Evolutionary conservation across 2,329 filamentous ascomycete genomes (phyloP).

Genomic region (Diaporthe caulivora): DNA sequence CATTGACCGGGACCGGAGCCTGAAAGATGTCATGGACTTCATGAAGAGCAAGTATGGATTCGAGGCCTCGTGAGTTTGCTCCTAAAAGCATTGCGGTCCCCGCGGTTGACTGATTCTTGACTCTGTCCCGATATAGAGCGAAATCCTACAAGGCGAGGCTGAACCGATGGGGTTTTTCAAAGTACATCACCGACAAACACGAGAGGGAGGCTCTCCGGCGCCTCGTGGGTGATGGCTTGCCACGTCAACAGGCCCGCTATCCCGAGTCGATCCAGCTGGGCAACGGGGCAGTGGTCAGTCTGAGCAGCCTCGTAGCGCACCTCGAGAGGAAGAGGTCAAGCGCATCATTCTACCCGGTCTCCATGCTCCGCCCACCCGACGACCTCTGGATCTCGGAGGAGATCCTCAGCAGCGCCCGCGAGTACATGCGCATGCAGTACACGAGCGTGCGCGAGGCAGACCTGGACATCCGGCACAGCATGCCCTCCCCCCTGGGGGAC

Average conservation of each 20-base stretch:
- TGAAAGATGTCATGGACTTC: conserved; percentile 13
- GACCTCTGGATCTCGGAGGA: not conserved
- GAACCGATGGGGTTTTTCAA: conserved; percentile 11
- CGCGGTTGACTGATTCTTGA: too few species aligned
- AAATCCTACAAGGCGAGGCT: conserved; percentile 6
- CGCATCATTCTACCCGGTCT: not conserved
- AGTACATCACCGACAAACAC: conserved; percentile 6
- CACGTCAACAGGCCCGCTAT: too few species aligned
- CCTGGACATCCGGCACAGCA: not conserved
- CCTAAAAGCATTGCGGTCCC: too few species aligned
- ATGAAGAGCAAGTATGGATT: conserved; percentile 2
- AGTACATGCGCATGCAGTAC: not conserved
- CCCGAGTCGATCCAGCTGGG: not conserved
- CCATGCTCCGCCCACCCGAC: not conserved
- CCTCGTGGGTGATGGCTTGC: not conserved
- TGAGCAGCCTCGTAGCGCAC: conserved; percentile 7
- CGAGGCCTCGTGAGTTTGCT: conserved; percentile 12
- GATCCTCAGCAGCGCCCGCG: not conserved
- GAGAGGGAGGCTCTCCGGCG: conserved; percentile 19
- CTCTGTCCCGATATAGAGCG: not conserved
- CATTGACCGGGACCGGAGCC: not conserved
- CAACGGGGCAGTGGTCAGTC: not conserved
- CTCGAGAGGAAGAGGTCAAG: conserved; percentile 1
- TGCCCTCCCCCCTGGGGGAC: conserved; percentile 1
- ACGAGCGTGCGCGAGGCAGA: not conserved